Evolutionary conservation across 768 basidiomycete species (phyloP).

Genomic region (Termitomyces sp.): DNA sequence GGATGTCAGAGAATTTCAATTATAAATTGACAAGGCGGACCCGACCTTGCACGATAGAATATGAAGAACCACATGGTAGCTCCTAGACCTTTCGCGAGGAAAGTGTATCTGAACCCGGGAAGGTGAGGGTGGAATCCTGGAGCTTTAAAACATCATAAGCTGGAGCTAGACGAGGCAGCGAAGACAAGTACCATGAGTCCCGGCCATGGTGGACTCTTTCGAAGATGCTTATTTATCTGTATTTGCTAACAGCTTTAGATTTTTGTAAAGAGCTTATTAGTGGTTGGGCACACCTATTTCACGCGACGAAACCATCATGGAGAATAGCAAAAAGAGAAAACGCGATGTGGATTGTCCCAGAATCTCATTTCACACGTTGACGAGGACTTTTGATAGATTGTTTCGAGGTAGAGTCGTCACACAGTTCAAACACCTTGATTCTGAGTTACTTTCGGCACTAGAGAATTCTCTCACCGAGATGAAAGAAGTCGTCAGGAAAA

Average conservation of each 20-base stretch:
- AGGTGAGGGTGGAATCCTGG: slow-evolving; percentile 88
- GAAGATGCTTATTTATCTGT: slow-evolving; percentile 25
- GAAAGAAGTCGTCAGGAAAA: slow-evolving; percentile 51
- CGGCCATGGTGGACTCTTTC: slow-evolving; percentile 32
- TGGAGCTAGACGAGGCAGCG: background rate
- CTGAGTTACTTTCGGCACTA: slow-evolving; percentile 19
- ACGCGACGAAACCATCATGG: slow-evolving; percentile 23
- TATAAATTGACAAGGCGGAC: slow-evolving; percentile 8
- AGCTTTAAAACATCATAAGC: slow-evolving; percentile 26
- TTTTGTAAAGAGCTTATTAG: slow-evolving; percentile 3
- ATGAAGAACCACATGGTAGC: slow-evolving; percentile 99
- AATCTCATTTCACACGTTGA: slow-evolving; percentile 38
- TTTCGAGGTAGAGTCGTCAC: slow-evolving; percentile 37
- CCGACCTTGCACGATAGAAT: slow-evolving; percentile 90
- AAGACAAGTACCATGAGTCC: slow-evolving; percentile 28
- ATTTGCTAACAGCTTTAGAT: slow-evolving; percentile 21
- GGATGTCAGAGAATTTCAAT: slow-evolving; percentile 1
- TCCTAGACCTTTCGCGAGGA: slow-evolving; percentile 80
- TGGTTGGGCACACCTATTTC: background rate
- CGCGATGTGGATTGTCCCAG: slow-evolving; percentile 33
- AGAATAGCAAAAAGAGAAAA: slow-evolving; percentile 35
- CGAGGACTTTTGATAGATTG: slow-evolving; percentile 44
- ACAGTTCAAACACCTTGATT: background rate
- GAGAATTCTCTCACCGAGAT: slow-evolving; percentile 58
- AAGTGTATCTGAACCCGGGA: slow-evolving; percentile 67